Evolutionary conservation across 345 rosid species (phyloP).

Genomic region (Atalantia buxifolia): DNA sequence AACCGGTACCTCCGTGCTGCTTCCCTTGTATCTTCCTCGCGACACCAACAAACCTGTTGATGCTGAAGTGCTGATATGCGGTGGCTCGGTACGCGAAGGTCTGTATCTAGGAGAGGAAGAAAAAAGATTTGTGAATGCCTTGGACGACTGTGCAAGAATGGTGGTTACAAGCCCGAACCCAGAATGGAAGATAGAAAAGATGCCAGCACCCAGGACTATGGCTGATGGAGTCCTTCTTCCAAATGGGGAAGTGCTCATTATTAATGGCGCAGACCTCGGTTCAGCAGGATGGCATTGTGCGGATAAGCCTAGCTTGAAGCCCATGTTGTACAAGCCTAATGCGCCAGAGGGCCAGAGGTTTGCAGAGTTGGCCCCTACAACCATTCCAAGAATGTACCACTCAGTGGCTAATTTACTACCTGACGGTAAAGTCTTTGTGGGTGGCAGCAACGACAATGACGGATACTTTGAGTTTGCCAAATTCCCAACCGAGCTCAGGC

Average conservation of each 20-base stretch:
- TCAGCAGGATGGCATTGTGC: conserved; percentile 70
- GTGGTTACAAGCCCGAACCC: conserved; percentile 41
- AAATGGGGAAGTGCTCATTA: conserved; percentile 57
- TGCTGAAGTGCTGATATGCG: conserved; percentile 58
- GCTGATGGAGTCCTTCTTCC: conserved; percentile 75
- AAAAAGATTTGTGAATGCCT: conserved; percentile 31
- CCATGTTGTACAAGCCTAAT: conserved; percentile 43
- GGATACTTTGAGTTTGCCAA: conserved; percentile 52
- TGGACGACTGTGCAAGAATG: conserved; percentile 31
- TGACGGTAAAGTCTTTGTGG: conserved; percentile 55
- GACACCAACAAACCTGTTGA: conserved; percentile 18
- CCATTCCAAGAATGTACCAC: conserved; percentile 74
- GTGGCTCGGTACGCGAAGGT: conserved; percentile 49
- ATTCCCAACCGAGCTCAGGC: conserved; percentile 67
- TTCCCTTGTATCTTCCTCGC: conserved; percentile 44
- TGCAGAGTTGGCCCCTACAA: conserved; percentile 27
- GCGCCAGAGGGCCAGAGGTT: conserved; percentile 30
- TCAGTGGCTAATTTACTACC: conserved; percentile 49
- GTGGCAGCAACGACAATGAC: conserved; percentile 70
- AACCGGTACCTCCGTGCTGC: conserved; percentile 20
- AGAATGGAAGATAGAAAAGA: conserved; percentile 51
- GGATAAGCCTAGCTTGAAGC: conserved; percentile 53
- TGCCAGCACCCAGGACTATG: conserved; percentile 70
- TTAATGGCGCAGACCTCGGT: conserved; percentile 75
- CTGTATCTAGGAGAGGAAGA: conserved; percentile 24